Evolutionary conservation across 225 moss, liverwort and hornwort species (phyloP).

Genomic region (Climacium dendroides): DNA sequence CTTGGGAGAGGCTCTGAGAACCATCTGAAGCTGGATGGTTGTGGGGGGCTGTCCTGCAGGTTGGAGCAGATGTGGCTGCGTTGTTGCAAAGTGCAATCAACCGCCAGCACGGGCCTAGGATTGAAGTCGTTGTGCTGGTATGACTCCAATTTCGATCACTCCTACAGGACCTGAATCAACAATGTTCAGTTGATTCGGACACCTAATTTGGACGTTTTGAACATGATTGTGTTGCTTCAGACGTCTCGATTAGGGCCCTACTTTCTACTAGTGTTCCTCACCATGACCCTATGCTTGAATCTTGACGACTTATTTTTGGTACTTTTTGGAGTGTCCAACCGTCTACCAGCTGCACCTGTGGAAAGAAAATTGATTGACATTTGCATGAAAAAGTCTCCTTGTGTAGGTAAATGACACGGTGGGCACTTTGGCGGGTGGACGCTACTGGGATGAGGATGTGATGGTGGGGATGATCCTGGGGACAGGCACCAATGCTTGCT

Average conservation of each 20-base stretch:
- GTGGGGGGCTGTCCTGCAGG: neutral
- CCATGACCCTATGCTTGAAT: neutral
- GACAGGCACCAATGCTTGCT: constrained; percentile 61
- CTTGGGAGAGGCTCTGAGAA: neutral
- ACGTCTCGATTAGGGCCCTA: neutral
- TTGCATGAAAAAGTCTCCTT: neutral
- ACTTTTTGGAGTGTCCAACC: too few relatives aligned
- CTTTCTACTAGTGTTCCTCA: neutral
- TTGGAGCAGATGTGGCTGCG: constrained; percentile 23
- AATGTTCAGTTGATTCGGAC: neutral
- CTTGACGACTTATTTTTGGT: too few relatives aligned
- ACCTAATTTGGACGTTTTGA: neutral
- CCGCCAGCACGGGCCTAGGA: constrained; percentile 10
- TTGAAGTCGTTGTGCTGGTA: constrained; percentile 31
- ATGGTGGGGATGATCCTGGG: constrained; percentile 64
- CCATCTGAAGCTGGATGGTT: neutral
- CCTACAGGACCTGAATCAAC: too few relatives aligned
- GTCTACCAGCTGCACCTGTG: neutral
- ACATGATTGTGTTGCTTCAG: neutral
- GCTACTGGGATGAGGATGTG: constrained; percentile 53
- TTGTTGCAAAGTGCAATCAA: constrained; percentile 25
- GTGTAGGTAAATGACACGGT: constrained; percentile 57
- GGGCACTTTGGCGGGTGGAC: constrained; percentile 56
- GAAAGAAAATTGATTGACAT: neutral
- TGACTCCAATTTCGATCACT: neutral